Base-by-base conservation (phyloP, 1,284 basidiomycete genomes). In the Moniliella sp. region DNA sequence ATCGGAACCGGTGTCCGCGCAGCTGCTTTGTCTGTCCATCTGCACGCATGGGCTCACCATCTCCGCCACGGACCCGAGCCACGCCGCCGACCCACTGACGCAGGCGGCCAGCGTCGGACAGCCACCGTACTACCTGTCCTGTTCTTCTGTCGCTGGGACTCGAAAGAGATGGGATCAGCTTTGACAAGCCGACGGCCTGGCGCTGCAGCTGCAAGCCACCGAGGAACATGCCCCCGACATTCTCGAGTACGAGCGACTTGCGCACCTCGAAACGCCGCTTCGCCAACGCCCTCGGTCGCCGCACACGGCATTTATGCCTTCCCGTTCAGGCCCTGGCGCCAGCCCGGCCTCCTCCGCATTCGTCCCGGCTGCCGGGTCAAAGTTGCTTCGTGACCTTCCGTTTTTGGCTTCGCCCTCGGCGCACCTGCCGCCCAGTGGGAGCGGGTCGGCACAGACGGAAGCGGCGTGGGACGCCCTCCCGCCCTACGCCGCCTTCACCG, bases 11-110 rank as follows among this genome's bases (percentile, higher is more conserved):
- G 78, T 97, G 91, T 61, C 82, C 86, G 8, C 71, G 91, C 31
- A 94, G 91, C 55, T 99, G 91, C 66, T 97, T 94, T 62, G 70
- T 76, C 56, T 99, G 91, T 56, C 91, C 91, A 2, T 74, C 73
- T 97, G 88, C 62, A 69, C 73, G 18, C 79, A 86, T 47, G 80
- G 80, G 0, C 68, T 94, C 3, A 74, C 78, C 10, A 75, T 84
- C 7, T 78, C 88, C 11, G 74, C 81, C 9, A 76, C 79, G 3
- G 83, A 88, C 59, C 77, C 79, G 36, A 71, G 25, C 63, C 14
- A 36, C 3, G 28, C 32, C 25, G 16, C 25, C 15, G 14, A 40
- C n/a, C 33, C 42, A n/a, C 50, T 41, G 18, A 47, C 42, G 5
- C 46, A 61, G 4, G 47, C 48, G 3, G 54, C 59, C 0, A 64